Evolutionary conservation across 306 rosid species (phyloP).

Genomic region (Rubus idaeus): DNA sequence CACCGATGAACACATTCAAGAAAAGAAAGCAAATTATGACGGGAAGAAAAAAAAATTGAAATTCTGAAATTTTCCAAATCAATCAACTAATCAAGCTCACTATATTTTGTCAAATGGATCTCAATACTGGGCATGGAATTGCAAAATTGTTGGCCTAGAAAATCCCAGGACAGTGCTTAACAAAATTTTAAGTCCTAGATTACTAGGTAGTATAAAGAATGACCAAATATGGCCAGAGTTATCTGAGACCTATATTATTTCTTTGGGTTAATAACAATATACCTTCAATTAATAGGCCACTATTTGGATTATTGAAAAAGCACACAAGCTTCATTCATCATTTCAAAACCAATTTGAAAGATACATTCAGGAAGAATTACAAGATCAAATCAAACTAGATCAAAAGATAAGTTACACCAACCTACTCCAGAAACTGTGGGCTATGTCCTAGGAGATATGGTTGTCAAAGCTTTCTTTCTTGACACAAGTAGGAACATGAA

Average conservation of each 20-base stretch:
- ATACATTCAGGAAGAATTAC: constrained; percentile 3
- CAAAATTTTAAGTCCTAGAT: neutral
- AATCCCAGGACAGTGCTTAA: neutral
- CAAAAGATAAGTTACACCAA: neutral
- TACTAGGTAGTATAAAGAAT: neutral
- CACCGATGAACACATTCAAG: neutral
- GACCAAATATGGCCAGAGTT: neutral
- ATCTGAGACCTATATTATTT: neutral
- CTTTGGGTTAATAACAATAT: neutral
- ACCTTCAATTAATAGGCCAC: neutral
- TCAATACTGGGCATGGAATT: neutral
- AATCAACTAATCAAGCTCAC: constrained; percentile 3
- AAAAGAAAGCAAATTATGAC: neutral
- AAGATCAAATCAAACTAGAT: neutral
- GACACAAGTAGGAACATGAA: neutral
- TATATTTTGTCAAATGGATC: neutral
- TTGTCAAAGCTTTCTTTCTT: neutral
- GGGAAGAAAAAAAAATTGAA: neutral
- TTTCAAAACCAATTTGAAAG: neutral
- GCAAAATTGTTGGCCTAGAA: neutral
- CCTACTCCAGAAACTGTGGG: neutral
- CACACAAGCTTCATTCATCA: neutral
- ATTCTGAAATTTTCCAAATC: neutral
- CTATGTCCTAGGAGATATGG: neutral
- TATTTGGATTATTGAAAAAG: neutral